These are phyloP conservation scores for Ligustrum vulgare DNA, from an alignment of 257 asterid species.

Conservation along the genomic window DNA sequence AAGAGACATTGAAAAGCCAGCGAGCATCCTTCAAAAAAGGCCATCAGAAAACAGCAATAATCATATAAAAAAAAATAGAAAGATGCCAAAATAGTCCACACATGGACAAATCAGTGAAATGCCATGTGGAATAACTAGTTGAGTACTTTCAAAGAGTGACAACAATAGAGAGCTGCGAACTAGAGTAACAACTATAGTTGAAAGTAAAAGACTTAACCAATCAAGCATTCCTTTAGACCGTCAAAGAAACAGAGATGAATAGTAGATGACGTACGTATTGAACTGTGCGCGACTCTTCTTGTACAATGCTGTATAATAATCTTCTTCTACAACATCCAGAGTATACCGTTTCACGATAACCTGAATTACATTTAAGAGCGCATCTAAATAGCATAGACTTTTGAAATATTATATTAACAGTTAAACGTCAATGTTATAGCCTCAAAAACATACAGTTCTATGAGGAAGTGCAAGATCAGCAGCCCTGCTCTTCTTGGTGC, in stretches of 20 bases:
- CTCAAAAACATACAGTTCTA: constrained; percentile 57
- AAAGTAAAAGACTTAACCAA: background rate
- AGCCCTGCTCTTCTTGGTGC: constrained; percentile 94
- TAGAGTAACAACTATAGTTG: background rate
- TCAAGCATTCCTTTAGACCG: background rate
- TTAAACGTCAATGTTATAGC: background rate
- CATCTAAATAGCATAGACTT: background rate
- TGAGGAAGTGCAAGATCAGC: constrained; percentile 97
- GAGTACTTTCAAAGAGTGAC: background rate
- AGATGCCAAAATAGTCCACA: background rate
- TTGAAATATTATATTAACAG: no score
- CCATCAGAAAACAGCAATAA: background rate
- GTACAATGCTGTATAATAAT: constrained; percentile 80
- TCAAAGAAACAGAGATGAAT: constrained; percentile 9
- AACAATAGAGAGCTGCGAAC: background rate
- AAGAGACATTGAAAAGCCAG: constrained; percentile 4
- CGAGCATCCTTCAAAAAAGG: background rate
- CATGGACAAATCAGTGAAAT: background rate
- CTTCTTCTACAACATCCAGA: constrained; percentile 82
- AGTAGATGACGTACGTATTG: constrained; percentile 59
- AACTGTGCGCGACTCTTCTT: constrained; percentile 86
- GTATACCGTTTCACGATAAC: constrained; percentile 70
- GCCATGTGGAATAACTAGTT: background rate
- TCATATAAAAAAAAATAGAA: background rate
- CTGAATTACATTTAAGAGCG: constrained; percentile 39